phyloP scores from a whole-genome alignment of 1,284 basidiomycete genomes.

The Sporisorium scitamineum region DNA sequence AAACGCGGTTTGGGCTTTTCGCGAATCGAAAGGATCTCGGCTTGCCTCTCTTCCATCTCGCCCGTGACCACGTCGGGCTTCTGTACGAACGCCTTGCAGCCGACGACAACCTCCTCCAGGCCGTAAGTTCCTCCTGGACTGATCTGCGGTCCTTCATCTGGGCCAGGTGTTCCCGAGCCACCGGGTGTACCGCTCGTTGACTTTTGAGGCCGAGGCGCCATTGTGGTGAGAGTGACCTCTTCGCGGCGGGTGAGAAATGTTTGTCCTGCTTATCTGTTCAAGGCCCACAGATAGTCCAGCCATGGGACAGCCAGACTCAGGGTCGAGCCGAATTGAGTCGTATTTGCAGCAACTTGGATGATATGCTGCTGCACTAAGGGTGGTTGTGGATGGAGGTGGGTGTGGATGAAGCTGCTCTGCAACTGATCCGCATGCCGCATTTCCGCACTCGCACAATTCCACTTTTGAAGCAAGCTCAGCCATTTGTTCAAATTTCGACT shows the following conservation, averaged over 20 bases:
- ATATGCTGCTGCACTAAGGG: background rate
- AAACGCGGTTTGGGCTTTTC: slow-evolving; percentile 61
- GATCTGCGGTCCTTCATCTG: slow-evolving; percentile 47
- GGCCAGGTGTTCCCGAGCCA: slow-evolving; percentile 47
- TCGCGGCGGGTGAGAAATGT: background rate
- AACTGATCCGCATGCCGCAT: slow-evolving; percentile 1
- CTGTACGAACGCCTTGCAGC: slow-evolving; percentile 65
- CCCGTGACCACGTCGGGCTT: slow-evolving; percentile 62
- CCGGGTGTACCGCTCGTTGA: slow-evolving; percentile 43
- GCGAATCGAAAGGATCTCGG: slow-evolving; percentile 66
- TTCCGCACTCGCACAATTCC: background rate
- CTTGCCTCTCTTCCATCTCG: slow-evolving; percentile 65
- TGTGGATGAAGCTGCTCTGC: background rate
- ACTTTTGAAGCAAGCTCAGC: background rate
- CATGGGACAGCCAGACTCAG: background rate
- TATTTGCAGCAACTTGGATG: background rate
- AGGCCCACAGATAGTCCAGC: background rate
- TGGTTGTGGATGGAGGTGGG: background rate
- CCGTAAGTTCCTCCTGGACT: slow-evolving; percentile 62
- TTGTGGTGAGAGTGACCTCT: slow-evolving; percentile 5
- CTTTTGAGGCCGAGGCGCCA: slow-evolving; percentile 54
- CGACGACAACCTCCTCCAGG: slow-evolving; percentile 57
- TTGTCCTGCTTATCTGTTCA: background rate
- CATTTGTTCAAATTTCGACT: background rate
- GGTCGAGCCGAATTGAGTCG: slow-evolving; percentile 2